Evolutionary conservation across 768 basidiomycete species (phyloP), one percentile per base, ranked within the genome.

Genomic region (Russula dissimulans): DNA sequence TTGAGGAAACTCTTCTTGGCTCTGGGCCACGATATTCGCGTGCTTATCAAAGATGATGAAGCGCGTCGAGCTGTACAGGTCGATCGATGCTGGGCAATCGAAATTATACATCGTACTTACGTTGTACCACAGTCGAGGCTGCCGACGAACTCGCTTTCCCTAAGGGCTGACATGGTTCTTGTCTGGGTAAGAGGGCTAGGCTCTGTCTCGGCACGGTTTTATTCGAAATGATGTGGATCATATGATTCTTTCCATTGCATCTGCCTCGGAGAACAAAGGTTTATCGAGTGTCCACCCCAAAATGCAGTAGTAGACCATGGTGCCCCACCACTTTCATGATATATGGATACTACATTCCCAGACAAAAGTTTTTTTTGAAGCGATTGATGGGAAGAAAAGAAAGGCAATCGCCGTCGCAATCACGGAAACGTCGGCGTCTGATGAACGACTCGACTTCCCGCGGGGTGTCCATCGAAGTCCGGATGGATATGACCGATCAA

Each of bases 81-180:
- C 26, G 49, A 52, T 43, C 8, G 36, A 15, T n/a, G n/a, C 26
- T 58, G 22, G 43, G 41, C 4, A 3, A 8, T 32, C 34, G 34
- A 29, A 26, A 26, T 26, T 26, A 17, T 1, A 11, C 14, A 3
- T 58, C 22, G 54, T 38, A 75, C 89, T 70, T 67, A 94, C 92
- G 94, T 97, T 51, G 94, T 97, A 43, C 94, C 94, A 69, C 94
- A 95, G 73, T 97, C 94, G 61, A 97, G 78, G 52, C 91, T 91
- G 57, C 91, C 94, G 46, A 97, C 86, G 71, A 95, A 93, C 70
- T 93, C 85, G 60, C 84, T 85, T 67, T 82, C 79, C 67, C 81
- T 84, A 54, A 78, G 73, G 47, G 54, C 49, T 15, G 69, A 47
- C 76, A 79, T 58, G 31, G 22, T 54, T 45, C 38, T 54, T 14